Percentiles rank a stretch among this genome's conserved stretches.
Evolutionary conservation across 1,284 basidiomycete species (phyloP).

Genomic region (Moesziomyces antarcticus): DNA sequence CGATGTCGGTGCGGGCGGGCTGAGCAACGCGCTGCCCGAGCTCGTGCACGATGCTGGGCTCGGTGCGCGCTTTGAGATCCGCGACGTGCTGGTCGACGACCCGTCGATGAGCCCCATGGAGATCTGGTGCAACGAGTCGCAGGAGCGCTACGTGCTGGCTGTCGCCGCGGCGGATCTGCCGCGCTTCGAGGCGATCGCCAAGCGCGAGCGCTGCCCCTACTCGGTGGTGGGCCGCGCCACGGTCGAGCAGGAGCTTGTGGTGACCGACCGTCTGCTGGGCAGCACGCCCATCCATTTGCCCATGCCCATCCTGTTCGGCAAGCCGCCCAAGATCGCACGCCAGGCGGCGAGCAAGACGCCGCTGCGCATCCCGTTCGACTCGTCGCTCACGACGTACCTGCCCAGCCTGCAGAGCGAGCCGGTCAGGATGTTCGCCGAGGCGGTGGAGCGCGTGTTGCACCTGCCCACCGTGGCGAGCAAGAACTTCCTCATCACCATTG

Average conservation of each 20-base stretch:
- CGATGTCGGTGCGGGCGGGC: slow-evolving; percentile 95
- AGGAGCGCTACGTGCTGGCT: slow-evolving; percentile 95
- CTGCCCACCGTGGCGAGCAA: slow-evolving; percentile 94
- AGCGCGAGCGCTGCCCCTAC: slow-evolving; percentile 90
- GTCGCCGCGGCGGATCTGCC: slow-evolving; percentile 57
- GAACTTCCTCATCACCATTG: slow-evolving; percentile 97
- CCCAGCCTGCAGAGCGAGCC: slow-evolving; percentile 65
- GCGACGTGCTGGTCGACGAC: slow-evolving; percentile 91
- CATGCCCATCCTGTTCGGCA: slow-evolving; percentile 97
- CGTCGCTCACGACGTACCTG: slow-evolving; percentile 77
- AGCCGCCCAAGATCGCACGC: slow-evolving; percentile 91
- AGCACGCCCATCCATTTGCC: slow-evolving; percentile 86
- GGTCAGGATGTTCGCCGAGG: slow-evolving; percentile 71
- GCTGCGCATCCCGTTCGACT: slow-evolving; percentile 76
- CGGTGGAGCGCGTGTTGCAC: slow-evolving; percentile 83
- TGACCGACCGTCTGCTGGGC: slow-evolving; percentile 85
- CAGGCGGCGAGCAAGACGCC: slow-evolving; percentile 74
- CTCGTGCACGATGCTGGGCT: slow-evolving; percentile 93
- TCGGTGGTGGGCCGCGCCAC: slow-evolving; percentile 90
- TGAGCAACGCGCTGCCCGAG: slow-evolving; percentile 96
- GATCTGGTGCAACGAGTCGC: slow-evolving; percentile 99
- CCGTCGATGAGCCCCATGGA: slow-evolving; percentile 97
- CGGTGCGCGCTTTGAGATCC: slow-evolving; percentile 93
- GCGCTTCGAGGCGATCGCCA: slow-evolving; percentile 80
- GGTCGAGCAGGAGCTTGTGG: slow-evolving; percentile 78